Conservation (phyloP, 2,329 filamentous ascomycete genomes). For the Epichloe festucae region DNA sequence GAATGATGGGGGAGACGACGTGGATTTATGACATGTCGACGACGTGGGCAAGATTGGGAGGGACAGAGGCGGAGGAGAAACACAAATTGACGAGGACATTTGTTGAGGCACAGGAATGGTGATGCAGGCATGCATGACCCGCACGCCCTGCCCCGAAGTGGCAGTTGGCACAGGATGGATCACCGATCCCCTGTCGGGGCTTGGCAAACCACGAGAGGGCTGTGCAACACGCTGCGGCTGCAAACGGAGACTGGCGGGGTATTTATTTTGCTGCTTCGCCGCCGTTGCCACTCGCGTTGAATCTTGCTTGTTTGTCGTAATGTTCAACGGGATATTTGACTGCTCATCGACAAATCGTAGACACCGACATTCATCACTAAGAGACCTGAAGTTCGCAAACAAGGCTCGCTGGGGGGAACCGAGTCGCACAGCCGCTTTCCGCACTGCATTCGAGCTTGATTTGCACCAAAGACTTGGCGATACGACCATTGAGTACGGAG, state of each 20-base stretch:
- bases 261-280: not conserved
- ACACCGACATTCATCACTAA: too few species aligned
- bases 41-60: not conserved
- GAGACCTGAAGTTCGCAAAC: too few species aligned
- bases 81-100: not conserved
- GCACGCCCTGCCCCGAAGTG: constrained; percentile 4
- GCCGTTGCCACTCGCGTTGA: not conserved
- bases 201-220: not conserved
- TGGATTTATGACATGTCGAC: constrained; percentile 1
- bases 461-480: not conserved
- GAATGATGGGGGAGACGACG: not conserved
- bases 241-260: not conserved
- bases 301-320: too few species aligned
- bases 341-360: too few species aligned
- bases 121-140: not conserved
- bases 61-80: not conserved
- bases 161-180: constrained; percentile 1
- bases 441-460: not conserved
- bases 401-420: too few species aligned
- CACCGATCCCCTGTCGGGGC: not conserved
- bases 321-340: too few species aligned
- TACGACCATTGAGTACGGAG: not conserved
- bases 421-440: not conserved
- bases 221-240: not conserved
- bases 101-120: not conserved